Percentiles rank a stretch among this genome's conserved stretches.
These are phyloP conservation scores for Lentinus tigrinus DNA, from an alignment of 768 basidiomycete species.

Conservation along the genomic window DNA sequence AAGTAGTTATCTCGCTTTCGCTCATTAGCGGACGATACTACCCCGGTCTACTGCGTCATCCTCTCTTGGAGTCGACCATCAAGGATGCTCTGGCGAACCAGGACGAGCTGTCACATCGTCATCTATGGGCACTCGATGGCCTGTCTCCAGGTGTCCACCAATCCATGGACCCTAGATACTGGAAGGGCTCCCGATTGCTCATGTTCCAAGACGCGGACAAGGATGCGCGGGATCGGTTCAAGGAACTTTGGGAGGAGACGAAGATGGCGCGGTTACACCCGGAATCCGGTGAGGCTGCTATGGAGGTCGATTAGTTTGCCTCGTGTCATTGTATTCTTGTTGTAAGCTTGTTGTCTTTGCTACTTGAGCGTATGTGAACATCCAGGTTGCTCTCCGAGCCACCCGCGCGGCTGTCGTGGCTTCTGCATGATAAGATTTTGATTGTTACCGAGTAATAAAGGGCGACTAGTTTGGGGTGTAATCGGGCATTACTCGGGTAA, in stretches of 20 bases:
- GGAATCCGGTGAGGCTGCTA: conserved; percentile 1
- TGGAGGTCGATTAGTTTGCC: conserved; percentile 8
- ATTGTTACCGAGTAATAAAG: conserved; percentile 7
- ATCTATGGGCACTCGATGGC: conserved; percentile 74
- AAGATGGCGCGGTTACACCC: conserved; percentile 52
- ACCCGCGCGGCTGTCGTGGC: too few species aligned
- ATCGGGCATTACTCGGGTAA: not conserved
- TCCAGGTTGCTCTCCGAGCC: too few species aligned
- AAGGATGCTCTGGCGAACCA: conserved; percentile 37
- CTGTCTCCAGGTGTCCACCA: conserved; percentile 65
- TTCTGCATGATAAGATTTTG: not conserved
- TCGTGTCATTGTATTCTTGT: not conserved
- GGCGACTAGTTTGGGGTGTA: not conserved
- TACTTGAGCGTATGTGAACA: not conserved
- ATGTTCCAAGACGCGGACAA: conserved; percentile 67
- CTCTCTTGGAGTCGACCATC: conserved; percentile 47
- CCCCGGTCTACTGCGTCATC: conserved; percentile 66
- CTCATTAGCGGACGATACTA: conserved; percentile 82
- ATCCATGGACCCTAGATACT: conserved; percentile 64
- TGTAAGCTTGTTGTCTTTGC: not conserved
- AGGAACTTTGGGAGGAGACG: conserved; percentile 44
- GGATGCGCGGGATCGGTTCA: conserved; percentile 29
- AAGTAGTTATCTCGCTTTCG: conserved; percentile 66
- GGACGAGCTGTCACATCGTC: conserved; percentile 37
- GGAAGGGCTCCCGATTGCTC: conserved; percentile 46